A percentile compares a stretch with the other conserved stretches of the same genome.
Evolutionary conservation across 1,284 basidiomycete genomes (phyloP).

Genomic region (Xerocomus tenax): DNA sequence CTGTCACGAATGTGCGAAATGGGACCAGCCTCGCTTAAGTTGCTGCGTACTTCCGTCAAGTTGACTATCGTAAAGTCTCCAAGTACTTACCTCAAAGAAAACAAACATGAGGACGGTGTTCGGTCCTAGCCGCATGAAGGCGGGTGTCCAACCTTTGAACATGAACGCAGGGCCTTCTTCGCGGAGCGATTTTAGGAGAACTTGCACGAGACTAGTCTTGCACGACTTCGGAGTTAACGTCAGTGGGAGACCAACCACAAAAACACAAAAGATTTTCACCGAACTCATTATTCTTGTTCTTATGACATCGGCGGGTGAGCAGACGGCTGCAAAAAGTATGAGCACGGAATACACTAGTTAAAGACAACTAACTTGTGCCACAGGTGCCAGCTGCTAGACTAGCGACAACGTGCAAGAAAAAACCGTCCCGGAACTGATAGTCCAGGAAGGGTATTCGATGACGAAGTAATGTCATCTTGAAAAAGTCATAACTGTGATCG

Average conservation of each 20-base stretch:
- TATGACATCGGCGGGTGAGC: constrained; percentile 82
- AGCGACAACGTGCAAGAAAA: constrained; percentile 55
- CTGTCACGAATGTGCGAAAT: constrained; percentile 5
- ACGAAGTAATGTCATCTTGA: constrained; percentile 63
- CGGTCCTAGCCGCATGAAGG: constrained; percentile 76
- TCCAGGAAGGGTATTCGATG: constrained; percentile 50
- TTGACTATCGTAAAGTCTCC: neutral
- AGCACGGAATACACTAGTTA: neutral
- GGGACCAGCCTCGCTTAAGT: constrained; percentile 53
- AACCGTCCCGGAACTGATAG: constrained; percentile 63
- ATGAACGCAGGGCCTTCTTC: constrained; percentile 76
- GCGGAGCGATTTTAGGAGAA: constrained; percentile 50
- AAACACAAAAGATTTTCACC: constrained; percentile 34
- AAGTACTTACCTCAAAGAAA: constrained; percentile 61
- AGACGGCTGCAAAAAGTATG: constrained; percentile 51
- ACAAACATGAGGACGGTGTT: constrained; percentile 81
- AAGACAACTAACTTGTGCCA: constrained; percentile 60
- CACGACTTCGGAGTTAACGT: constrained; percentile 37
- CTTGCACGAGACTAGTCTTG: constrained; percentile 39
- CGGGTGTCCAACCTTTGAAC: constrained; percentile 85
- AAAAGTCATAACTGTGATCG: constrained; percentile 69
- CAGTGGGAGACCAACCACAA: neutral
- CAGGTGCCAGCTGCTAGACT: constrained; percentile 74
- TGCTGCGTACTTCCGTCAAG: constrained; percentile 39
- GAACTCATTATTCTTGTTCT: constrained; percentile 71